Evolutionary conservation across 2,329 filamentous ascomycete genomes (phyloP).

Genomic region (Pseudogymnoascus sp.): DNA sequence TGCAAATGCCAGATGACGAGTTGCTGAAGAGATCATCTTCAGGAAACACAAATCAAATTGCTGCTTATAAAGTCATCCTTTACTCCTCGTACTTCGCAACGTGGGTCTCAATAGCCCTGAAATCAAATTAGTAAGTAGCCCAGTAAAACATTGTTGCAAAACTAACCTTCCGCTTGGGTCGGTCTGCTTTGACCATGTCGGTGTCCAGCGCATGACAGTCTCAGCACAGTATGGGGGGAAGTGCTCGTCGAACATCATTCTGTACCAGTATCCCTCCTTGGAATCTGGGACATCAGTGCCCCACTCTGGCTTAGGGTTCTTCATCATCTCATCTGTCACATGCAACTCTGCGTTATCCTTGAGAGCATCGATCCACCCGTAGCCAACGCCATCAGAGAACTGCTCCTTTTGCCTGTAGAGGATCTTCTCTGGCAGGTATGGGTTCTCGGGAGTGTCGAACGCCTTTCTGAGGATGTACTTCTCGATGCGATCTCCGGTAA

Average conservation of each 20-base stretch:
- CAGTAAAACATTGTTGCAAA: background rate
- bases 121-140: slow-evolving; percentile 12
- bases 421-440: slow-evolving; percentile 93
- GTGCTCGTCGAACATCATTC: slow-evolving; percentile 96
- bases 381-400: slow-evolving; percentile 96
- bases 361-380: slow-evolving; percentile 96
- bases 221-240: slow-evolving; percentile 86
- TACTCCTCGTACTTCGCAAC: slow-evolving; percentile 58
- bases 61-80: slow-evolving; percentile 21
- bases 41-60: slow-evolving; percentile 19
- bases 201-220: slow-evolving; percentile 93
- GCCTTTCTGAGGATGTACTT: slow-evolving; percentile 98
- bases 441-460: slow-evolving; percentile 85
- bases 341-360: slow-evolving; percentile 88
- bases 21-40: background rate
- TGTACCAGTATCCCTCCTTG: slow-evolving; percentile 99
- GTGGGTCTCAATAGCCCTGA: slow-evolving; percentile 67
- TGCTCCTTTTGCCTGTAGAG: slow-evolving; percentile 99
- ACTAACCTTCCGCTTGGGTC: slow-evolving; percentile 69
- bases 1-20: background rate
- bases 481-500: slow-evolving; percentile 73
- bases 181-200: slow-evolving; percentile 92
- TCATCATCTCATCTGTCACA: slow-evolving; percentile 95
- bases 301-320: slow-evolving; percentile 96
- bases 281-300: slow-evolving; percentile 84